Evolutionary conservation across 768 basidiomycete species (phyloP), one percentile per base, ranked within the genome.

Genomic region (Leccinum disarticulatum): DNA sequence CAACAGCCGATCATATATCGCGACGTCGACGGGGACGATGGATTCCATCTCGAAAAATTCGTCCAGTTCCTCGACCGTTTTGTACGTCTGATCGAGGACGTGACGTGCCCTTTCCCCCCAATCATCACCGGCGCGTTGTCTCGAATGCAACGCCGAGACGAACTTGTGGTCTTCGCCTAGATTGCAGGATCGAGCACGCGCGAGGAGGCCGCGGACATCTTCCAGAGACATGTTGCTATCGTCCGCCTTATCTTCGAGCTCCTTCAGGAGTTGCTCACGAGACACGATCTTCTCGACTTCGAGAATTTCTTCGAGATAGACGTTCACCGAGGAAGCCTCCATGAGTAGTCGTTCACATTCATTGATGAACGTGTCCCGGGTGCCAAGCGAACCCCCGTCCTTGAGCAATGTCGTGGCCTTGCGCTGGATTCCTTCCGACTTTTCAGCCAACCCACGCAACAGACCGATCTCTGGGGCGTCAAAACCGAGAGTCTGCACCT

Each of bases 271-370:
- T 66, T 88, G 85, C 67, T 91, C 86, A 11, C 92, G 84, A 58
- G 89, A 83, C 25, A 93, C 88, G 57, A 95, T 87, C 73, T 85
- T 88, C 77, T 91, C 87, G 19, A 97, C 80, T 62, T 88, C 85
- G 17, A 79, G 70, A 14, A 95, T 77, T 70, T 95, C 92, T 14
- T 93, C 89, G 19, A 96, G 78, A 53, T 86, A 80, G n/a, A 96
- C 87, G 64, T 93, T 94, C 56, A 95, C 73, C 9, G 90, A 87
- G 3, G 86, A 86, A 2, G 86, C 87, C 28, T 89, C 81, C 54
- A 85, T 70, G 56, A 93, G 79, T 3, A 93, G 76, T 38, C 81
- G 83, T 62, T 87, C 87, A 73, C 91, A 92, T 48, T 90, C 86
- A 56, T 81, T 77, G 58, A 92, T 75, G 66, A 82, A 88, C 17